phyloP scores from a whole-genome alignment of 2,329 filamentous ascomycete genomes.

The Pseudopithomyces chartarum region DNA sequence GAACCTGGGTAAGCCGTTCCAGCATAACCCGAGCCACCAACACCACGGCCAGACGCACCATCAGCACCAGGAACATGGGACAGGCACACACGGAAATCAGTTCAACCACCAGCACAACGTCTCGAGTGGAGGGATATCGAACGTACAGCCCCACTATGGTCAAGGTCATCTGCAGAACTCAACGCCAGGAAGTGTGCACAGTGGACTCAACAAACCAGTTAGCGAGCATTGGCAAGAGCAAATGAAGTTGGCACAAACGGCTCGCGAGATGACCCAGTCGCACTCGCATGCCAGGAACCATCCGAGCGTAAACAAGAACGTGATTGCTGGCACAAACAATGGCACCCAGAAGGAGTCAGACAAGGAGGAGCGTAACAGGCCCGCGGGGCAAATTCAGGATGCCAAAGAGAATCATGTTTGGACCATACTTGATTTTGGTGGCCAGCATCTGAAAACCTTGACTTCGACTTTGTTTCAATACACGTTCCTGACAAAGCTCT shows the following conservation, averaged over 20 bases:
- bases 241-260: conserved; percentile 77
- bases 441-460: conserved; percentile 88
- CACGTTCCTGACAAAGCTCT: conserved; percentile 86
- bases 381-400: conserved; percentile 61
- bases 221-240: conserved; percentile 87
- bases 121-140: conserved; percentile 66
- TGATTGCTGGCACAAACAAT: conserved; percentile 60
- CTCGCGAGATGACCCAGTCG: conserved; percentile 69
- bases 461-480: conserved; percentile 81
- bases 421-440: conserved; percentile 92
- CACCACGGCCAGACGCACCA: conserved; percentile 63
- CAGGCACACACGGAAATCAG: conserved; percentile 56
- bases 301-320: conserved; percentile 71
- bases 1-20: conserved; percentile 73
- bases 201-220: conserved; percentile 61
- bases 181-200: conserved; percentile 60
- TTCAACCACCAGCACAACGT: conserved; percentile 68
- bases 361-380: conserved; percentile 66
- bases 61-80: conserved; percentile 62
- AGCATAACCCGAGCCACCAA: conserved; percentile 59
- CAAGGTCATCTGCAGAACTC: conserved; percentile 65
- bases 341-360: conserved; percentile 55
- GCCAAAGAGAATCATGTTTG: conserved; percentile 70
- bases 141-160: conserved; percentile 66
- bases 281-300: conserved; percentile 77